Conservation (phyloP, 2,329 filamentous ascomycete species). For the Penicillium sp. region DNA sequence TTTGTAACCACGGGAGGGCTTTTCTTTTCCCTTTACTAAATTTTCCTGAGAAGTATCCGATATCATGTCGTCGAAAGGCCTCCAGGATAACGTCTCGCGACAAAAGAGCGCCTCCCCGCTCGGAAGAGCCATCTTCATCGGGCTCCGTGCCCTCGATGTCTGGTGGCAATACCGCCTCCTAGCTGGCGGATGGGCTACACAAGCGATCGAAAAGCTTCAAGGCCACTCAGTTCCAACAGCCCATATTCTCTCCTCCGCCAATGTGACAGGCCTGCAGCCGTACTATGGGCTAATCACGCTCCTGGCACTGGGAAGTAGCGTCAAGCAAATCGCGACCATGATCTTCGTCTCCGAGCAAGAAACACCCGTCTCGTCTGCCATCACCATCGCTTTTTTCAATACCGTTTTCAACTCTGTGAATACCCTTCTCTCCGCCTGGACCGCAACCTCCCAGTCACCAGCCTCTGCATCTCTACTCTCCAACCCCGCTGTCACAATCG, state of each 20-base stretch:
- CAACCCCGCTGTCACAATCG: slow-evolving; percentile 43
- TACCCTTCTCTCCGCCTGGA: slow-evolving; percentile 58
- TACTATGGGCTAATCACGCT: slow-evolving; percentile 18
- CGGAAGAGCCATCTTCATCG: slow-evolving; percentile 14
- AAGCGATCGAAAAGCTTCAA: slow-evolving; percentile 3
- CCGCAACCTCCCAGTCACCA: slow-evolving; percentile 30
- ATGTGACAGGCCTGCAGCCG: slow-evolving; percentile 3
- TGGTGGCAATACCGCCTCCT: slow-evolving; percentile 16
- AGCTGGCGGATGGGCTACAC: neutral
- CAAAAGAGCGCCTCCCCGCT: slow-evolving; percentile 7
- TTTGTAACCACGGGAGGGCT: too few relatives aligned
- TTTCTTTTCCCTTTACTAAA: too few relatives aligned
- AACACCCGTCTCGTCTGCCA: slow-evolving; percentile 34
- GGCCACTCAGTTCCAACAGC: neutral
- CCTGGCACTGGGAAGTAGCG: slow-evolving; percentile 16
- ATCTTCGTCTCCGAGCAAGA: slow-evolving; percentile 19
- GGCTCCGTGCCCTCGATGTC: slow-evolving; percentile 13
- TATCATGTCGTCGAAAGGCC: too few relatives aligned
- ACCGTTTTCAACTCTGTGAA: slow-evolving; percentile 60
- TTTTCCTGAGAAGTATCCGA: too few relatives aligned
- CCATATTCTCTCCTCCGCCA: neutral
- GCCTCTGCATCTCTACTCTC: slow-evolving; percentile 24
- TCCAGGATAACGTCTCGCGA: slow-evolving; percentile 15
- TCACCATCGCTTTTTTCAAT: slow-evolving; percentile 58
- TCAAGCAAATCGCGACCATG: slow-evolving; percentile 19